Conservation (phyloP, 306 rosid species). For the Citrullus mucosospermus region DNA sequence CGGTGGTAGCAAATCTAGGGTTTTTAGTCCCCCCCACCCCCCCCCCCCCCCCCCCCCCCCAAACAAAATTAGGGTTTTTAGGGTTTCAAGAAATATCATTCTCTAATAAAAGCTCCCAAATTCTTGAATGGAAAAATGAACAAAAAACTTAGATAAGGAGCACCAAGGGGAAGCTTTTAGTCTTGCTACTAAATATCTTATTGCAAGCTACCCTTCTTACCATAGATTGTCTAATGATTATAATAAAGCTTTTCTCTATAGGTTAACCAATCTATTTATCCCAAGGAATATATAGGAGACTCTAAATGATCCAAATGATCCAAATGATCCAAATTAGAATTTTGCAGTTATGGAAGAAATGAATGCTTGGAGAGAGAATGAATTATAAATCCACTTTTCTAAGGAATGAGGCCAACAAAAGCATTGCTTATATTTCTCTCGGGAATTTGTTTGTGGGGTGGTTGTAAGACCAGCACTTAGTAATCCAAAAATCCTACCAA, state of each 20-base stretch:
- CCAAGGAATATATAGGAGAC: neutral
- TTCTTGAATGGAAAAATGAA: no score
- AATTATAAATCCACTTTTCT: neutral
- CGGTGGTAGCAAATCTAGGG: no score
- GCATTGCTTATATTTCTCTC: neutral
- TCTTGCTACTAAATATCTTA: neutral
- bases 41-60: no score
- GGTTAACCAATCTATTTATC: neutral
- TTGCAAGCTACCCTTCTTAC: neutral
- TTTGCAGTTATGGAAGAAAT: neutral
- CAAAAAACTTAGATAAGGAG: no score
- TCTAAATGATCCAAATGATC: neutral
- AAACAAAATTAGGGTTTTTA: no score
- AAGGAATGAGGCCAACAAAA: neutral
- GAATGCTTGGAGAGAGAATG: neutral
- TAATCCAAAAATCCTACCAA: neutral
- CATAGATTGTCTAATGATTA: neutral
- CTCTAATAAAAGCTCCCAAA: no score
- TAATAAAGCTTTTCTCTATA: neutral
- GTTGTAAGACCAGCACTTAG: neutral
- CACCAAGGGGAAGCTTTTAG: no score
- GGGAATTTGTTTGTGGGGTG: neutral
- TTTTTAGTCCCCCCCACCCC: no score
- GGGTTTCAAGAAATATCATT: no score
- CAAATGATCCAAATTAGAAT: neutral